A percentile compares a stretch with the other conserved stretches of the same genome.
These are phyloP conservation scores for Sugiyamaella paludigena DNA, from an alignment of 1,139 yeast genomes.

Conservation along the genomic window DNA sequence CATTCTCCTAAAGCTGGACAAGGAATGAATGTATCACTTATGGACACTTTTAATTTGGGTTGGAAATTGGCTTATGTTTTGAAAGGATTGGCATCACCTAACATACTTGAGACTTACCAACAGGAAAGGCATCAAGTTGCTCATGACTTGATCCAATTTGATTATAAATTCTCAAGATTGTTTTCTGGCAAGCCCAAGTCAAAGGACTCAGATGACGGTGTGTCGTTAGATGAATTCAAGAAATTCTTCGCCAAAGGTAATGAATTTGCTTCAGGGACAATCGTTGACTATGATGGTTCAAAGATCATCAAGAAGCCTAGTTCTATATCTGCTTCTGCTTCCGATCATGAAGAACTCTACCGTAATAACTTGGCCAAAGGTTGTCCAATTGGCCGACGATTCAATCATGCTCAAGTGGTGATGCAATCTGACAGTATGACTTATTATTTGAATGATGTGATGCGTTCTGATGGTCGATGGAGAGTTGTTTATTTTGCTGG, in stretches of 20 bases:
- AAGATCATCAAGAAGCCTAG: too few species aligned
- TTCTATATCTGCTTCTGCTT: too few species aligned
- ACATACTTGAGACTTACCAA: conserved; percentile 38
- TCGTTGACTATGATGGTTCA: conserved; percentile 36
- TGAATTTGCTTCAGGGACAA: conserved; percentile 40
- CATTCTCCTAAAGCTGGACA: conserved; percentile 45
- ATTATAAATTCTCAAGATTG: conserved; percentile 37
- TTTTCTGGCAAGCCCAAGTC: conserved; percentile 39
- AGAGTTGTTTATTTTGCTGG: conserved; percentile 36
- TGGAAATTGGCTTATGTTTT: conserved; percentile 42
- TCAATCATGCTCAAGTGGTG: conserved; percentile 31
- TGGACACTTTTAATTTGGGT: conserved; percentile 41
- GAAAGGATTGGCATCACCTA: conserved; percentile 33
- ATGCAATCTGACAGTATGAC: conserved; percentile 31
- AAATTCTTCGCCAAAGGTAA: conserved; percentile 34
- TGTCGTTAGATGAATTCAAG: conserved; percentile 37
- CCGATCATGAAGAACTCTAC: too few species aligned
- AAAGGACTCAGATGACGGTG: conserved; percentile 30
- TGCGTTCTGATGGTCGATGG: conserved; percentile 36
- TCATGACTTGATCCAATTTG: conserved; percentile 39
- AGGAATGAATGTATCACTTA: conserved; percentile 42
- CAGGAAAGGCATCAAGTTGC: conserved; percentile 39
- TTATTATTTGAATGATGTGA: conserved; percentile 24
- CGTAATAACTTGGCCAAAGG: conserved; percentile 26
- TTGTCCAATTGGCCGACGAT: conserved; percentile 36